These are phyloP conservation scores for Nephelium lappaceum DNA, from an alignment of 345 rosid genomes.

Conservation along the genomic window DNA sequence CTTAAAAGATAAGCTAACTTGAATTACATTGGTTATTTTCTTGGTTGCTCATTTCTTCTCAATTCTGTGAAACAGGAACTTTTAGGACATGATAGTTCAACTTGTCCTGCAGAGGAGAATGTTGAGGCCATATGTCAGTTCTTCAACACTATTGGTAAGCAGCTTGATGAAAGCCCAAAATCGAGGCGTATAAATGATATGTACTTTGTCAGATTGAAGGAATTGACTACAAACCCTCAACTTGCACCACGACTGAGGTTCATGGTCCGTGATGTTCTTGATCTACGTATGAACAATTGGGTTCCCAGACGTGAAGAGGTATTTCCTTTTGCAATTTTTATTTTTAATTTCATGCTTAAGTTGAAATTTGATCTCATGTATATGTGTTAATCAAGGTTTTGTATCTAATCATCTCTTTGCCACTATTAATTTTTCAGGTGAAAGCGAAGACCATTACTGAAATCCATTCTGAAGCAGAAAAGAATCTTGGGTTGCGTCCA, in stretches of 20 bases:
- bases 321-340: not conserved
- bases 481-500: slow-evolving; percentile 83
- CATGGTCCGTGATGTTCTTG: slow-evolving; percentile 85
- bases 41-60: slow-evolving; percentile 1
- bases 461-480: slow-evolving; percentile 94
- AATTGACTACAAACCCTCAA: slow-evolving; percentile 58
- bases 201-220: slow-evolving; percentile 69
- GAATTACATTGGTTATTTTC: not conserved
- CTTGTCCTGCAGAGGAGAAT: slow-evolving; percentile 84
- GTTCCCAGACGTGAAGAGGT: slow-evolving; percentile 98
- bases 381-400: not conserved
- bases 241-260: slow-evolving; percentile 71
- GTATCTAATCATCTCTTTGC: slow-evolving; percentile 7
- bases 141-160: slow-evolving; percentile 84
- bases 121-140: slow-evolving; percentile 93
- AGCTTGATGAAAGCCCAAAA: slow-evolving; percentile 75
- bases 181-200: slow-evolving; percentile 68
- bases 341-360: not conserved
- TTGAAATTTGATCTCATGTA: not conserved
- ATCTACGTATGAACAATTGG: slow-evolving; percentile 79
- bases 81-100: slow-evolving; percentile 60
- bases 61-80: slow-evolving; percentile 64
- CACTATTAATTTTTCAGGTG: slow-evolving; percentile 49
- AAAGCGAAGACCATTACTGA: slow-evolving; percentile 93
- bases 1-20: not conserved